Base-by-base conservation (phyloP, 2,329 filamentous ascomycete genomes). In the Trichoderma guizhouense region DNA sequence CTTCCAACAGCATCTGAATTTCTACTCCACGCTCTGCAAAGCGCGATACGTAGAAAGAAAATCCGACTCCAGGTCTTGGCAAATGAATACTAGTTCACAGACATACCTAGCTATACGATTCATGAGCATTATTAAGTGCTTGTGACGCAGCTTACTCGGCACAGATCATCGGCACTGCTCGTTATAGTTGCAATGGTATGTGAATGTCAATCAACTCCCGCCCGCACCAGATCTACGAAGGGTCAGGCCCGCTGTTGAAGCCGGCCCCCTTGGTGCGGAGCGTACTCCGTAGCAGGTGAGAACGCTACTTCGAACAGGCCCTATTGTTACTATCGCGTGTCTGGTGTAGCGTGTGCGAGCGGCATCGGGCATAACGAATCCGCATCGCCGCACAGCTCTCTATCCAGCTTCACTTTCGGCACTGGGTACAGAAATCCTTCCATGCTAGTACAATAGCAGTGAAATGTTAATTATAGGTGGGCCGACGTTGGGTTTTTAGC, bases 321-420 rank as follows among this genome's bases (percentile, higher is more conserved):
- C 62, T 65, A 28, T 11, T 24, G n/a, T 65, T 34, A 53, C 53
- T 51, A 51, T 61, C n/a, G 43, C 65, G 21, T 69, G 26, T 61
- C 30, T 34, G 53, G 55, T 30, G 28, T 69, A 69, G 65, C 65
- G 28, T 30, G n/a, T 24, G 36, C 18, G 65, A 60, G 65, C 65
- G 65, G 65, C 65, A 47, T 69, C 65, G 65, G 65, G 55, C 21
- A 34, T 69, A 69, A 60, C 65, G 53, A 69, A 26, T 6, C 55
- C 65, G 55, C 55, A 58, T 24, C 26, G 26, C 26, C 36, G 36
- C 36, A 14, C 28, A 15, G n/a, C 58, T 58, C n/a, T 51, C 5
- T 2, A 11, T 34, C 7, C 64, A 66, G n/a, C 47, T 36, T 39
- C 63, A 14, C 21, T 14, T 6, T 15, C 18, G 26, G 18, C 18